Base-by-base conservation (phyloP, 805 yeast genomes). In the Zygosaccharomyces bisporus region DNA sequence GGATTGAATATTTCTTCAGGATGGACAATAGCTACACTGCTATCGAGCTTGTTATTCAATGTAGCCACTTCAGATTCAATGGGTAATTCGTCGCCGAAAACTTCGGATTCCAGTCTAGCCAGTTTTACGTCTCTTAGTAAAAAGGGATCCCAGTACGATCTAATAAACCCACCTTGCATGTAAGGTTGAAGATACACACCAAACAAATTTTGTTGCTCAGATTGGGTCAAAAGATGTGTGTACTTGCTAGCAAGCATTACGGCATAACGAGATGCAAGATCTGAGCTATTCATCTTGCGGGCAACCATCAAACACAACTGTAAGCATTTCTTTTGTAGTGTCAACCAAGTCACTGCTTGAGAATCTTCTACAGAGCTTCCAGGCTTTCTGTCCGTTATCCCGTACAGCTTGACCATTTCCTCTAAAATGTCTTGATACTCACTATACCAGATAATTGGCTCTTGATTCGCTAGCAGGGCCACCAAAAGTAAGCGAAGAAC, bases 121-220 rank as follows among this genome's bases (percentile, higher is more conserved):
- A 79, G 60, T 17, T 61, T 56, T 7, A 80, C 66, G 20, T 71
- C 74, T 47, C 90, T 69, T 1, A 86, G 66, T 6, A 91, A 44
- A 44, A 71, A 74, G 0, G 82, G 80, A 61, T 91, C 96, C 86
- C 95, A 86, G 55, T 86, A 87, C 1, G 69, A 64, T 53, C 53
- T 51, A 9, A 64, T 55, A 12, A 49, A 39, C 1, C 49, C 53
- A 10, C 49, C 57, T 4, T 54, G 41, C 7, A 64, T 43, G 34
- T 60, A 38, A 46, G 67, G 56, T 48, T 58, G 45, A 25, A 63
- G 25, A 20, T 55, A 47, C 1, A 56, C 49, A 25, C 60, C 67
- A 7, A 67, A 62, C 2, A 75, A 48, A 10, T 60, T 61, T 2
- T 64, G 49, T 57, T 86, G 95, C 53, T 86, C 93, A 8, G 72